Base-by-base conservation (phyloP, 2,329 filamentous ascomycete species). In the Orbilia oligospora region DNA sequence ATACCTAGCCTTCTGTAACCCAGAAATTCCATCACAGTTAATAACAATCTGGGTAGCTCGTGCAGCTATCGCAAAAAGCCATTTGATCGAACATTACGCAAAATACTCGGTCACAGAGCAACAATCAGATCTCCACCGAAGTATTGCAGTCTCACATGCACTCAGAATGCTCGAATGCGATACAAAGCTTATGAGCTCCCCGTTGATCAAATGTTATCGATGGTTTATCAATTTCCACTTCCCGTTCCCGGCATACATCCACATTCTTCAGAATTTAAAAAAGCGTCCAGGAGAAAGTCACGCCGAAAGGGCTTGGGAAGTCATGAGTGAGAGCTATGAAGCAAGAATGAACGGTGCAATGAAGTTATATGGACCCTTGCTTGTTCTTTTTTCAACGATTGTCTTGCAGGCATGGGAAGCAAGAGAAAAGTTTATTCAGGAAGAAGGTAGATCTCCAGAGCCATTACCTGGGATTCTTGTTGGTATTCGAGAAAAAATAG, bases 361-460 rank as follows among this genome's bases (percentile, higher is more conserved):
- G 51, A 86, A 87, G 72, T 83, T 87, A 58, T 86, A 87, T 63
- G 89, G 86, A 51, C 89, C 89, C 5, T 86, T 90, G 84, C 88
- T 90, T 81, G 84, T 87, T 33, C 87, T 87, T 0, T 89, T 91
- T 78, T 87, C 88, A 0, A 85, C 85, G 20, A 85, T 88, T 18
- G 88, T 91, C 48, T 83, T 91, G 72, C 90, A 89, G 81, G 89
- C 89, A 0, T 91, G 90, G 90, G 87, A 88, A 51, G 88, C 88
- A 1, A 87, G 87, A 69, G 87, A 87, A 80, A 84, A 86, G 1
- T 87, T 87, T 12, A 85, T 87, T 80, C 80, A 84, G 3, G 84
- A 85, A 64, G 88, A 88, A 0, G 85, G 85, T 33, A 24, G 10
- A 41, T 3, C 63, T 14, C 27, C 33, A 2, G 64, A 77, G 10